phyloP scores from a whole-genome alignment of 1,139 yeast genomes.

The Nakaseomyces glabratus region DNA sequence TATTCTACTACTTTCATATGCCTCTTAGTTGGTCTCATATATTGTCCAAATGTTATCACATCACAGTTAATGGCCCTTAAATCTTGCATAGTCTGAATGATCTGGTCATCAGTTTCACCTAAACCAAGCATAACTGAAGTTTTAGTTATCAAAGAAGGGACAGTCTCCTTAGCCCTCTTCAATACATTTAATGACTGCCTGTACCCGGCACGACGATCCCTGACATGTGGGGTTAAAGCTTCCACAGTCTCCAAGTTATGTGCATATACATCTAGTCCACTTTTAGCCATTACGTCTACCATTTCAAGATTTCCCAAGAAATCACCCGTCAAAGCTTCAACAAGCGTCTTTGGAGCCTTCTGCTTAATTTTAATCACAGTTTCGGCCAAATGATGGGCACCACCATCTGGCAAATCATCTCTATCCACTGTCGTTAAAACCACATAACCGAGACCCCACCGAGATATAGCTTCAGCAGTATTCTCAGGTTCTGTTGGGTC shows the following conservation, averaged over 20 bases:
- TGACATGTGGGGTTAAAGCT: constrained; percentile 83
- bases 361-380: constrained; percentile 77
- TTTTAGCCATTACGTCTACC: constrained; percentile 70
- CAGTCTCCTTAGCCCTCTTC: constrained; percentile 67
- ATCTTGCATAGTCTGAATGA: constrained; percentile 64
- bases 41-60: constrained; percentile 97
- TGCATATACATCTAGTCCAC: constrained; percentile 94
- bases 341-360: constrained; percentile 84
- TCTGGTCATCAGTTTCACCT: constrained; percentile 91
- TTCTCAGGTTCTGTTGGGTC: constrained; percentile 97
- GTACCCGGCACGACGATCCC: constrained; percentile 95
- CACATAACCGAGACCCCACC: constrained; percentile 98
- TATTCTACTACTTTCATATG: constrained; percentile 98
- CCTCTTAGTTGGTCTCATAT: constrained; percentile 97
- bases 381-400: constrained; percentile 80
- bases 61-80: constrained; percentile 73
- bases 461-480: constrained; percentile 92
- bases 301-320: constrained; percentile 80
- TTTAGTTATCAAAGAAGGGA: constrained; percentile 74
- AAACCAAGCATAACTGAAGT: constrained; percentile 95
- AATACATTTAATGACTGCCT: constrained; percentile 77
- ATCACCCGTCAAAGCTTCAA: constrained; percentile 92
- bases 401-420: constrained; percentile 91
- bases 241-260: constrained; percentile 97
- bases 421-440: constrained; percentile 96